Base-by-base conservation (phyloP, 805 yeast species). In the Yarrowia hollandica region DNA sequence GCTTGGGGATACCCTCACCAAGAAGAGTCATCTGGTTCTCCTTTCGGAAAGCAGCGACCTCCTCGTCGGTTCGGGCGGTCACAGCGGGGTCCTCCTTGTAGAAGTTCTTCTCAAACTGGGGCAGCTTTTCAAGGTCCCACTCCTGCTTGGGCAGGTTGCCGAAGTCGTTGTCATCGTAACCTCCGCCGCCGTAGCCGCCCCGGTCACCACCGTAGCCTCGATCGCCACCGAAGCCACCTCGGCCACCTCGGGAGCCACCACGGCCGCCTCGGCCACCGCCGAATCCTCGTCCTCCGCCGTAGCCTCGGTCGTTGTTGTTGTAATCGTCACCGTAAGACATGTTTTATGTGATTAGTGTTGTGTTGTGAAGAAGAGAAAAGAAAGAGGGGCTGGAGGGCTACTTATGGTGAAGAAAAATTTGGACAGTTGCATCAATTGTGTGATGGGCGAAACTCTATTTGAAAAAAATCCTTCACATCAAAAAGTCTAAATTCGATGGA, bases 31-130 rank as follows among this genome's bases (percentile, higher is more conserved):
- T 94, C 69, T 90, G 92, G 73, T 85, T 79, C 68, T 84, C 84
- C 62, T 80, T 79, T 79, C 99, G 86, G 79, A 91, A 94, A 44
- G 76, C 79, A 23, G 70, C 74, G 65, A 94, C 80, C 61, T 92
- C 97, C 33, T 72, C 79, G 1, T 85, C 90, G 41, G 87, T 71
- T 75, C 97, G 88, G 44, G 75, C 77, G 62, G 88, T 74, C 63
- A 94, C 98, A 59, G 74, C 74, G 61, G 88, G 88, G 71, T 86
- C 85, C 78, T 94, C 99, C 63, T 79, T 78, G 78, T 94, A 94
- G 72, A 94, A 94, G 75, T 94, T 90, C 79, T 94, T 94, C 75
- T 91, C 97, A 71, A 94, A 94, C 70, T 84, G 83, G 67, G 96
- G 96, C 70, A 94, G 77, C 37, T 82, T 73, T 62, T 81, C 85